Conservation (phyloP, 2,329 filamentous ascomycete species). For the Colletotrichum lupini region DNA sequence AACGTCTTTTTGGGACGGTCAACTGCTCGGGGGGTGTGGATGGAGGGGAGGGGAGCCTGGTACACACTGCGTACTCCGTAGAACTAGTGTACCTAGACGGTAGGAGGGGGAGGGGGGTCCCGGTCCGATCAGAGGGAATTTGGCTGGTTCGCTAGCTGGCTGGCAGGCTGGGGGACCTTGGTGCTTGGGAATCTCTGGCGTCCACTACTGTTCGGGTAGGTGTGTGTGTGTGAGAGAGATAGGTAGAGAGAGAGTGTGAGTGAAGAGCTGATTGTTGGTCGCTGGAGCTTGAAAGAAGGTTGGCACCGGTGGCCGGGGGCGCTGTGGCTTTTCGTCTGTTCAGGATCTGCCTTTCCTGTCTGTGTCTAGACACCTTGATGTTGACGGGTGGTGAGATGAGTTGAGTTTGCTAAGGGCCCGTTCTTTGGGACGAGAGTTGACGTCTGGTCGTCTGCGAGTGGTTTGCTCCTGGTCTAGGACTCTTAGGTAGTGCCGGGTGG, state of each 20-base stretch:
- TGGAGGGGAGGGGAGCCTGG: not conserved
- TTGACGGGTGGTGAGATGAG: not conserved
- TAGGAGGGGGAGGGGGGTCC: not conserved
- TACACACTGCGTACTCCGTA: no score
- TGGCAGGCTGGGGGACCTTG: not conserved
- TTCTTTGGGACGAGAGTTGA: constrained; percentile 12
- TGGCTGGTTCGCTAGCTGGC: not conserved
- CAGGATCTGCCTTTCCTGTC: not conserved
- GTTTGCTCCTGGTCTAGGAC: not conserved
- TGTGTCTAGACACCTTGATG: not conserved
- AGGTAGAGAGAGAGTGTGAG: no score
- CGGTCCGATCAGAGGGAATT: not conserved
- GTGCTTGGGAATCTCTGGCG: not conserved
- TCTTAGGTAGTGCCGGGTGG: not conserved
- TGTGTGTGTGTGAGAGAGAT: no score
- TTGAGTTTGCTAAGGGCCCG: not conserved
- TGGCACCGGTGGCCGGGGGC: constrained; percentile 28
- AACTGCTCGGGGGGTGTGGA: not conserved
- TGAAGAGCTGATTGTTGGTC: no score
- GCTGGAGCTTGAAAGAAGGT: constrained; percentile 28
- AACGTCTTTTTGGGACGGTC: not conserved
- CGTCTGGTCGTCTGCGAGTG: not conserved
- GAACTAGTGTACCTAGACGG: no score
- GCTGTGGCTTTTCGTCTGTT: constrained; percentile 19
- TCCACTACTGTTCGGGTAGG: not conserved